phyloP scores from a whole-genome alignment of 1,284 basidiomycete genomes.

The Peniophora sp. region DNA sequence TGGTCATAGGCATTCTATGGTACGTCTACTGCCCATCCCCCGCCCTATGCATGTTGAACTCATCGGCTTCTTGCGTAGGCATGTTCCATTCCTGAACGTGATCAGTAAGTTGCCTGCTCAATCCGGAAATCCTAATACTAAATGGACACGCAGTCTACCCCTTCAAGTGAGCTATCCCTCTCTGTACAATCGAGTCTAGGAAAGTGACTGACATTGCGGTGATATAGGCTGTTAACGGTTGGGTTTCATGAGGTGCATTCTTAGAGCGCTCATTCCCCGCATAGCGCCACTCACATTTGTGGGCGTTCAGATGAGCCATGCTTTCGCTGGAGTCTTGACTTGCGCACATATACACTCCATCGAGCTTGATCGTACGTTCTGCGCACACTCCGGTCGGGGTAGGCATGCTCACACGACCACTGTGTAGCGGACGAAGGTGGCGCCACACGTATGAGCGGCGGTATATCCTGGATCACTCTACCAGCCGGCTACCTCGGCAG shows the following conservation, averaged over 20 bases:
- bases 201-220: conserved; percentile 2
- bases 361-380: conserved; percentile 66
- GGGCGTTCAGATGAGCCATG: conserved; percentile 71
- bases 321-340: conserved; percentile 75
- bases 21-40: conserved; percentile 24
- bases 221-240: conserved; percentile 63
- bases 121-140: not conserved
- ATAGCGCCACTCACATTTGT: conserved; percentile 7
- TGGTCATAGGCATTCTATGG: conserved; percentile 72
- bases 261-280: conserved; percentile 1
- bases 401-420: conserved; percentile 10
- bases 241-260: conserved; percentile 79
- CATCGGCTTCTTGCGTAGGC: conserved; percentile 35
- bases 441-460: conserved; percentile 88
- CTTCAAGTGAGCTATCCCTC: conserved; percentile 64
- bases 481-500: conserved; percentile 93
- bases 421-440: conserved; percentile 83
- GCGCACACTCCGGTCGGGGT: conserved; percentile 7
- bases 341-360: conserved; percentile 89
- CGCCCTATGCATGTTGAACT: not conserved
- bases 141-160: conserved; percentile 61
- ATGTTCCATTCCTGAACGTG: conserved; percentile 64
- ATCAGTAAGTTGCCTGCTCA: conserved; percentile 47
- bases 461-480: conserved; percentile 78
- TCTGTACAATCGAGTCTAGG: not conserved